Base-by-base conservation (phyloP, 106 monocot species). In the Allium cepa region DNA sequence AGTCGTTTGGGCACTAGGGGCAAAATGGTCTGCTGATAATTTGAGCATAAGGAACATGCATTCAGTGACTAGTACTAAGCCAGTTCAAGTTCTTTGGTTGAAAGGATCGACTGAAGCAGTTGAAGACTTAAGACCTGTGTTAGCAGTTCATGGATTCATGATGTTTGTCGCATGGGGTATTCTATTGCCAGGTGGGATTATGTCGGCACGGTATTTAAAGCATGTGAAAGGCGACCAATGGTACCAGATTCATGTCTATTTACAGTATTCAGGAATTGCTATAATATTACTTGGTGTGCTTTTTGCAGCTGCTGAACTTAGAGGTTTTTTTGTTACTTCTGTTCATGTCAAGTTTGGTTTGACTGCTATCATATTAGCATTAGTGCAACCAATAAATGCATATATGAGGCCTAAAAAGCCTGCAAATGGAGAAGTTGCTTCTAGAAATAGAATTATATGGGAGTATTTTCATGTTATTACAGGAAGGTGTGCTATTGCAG, bases 131-230 rank as follows among this genome's bases (percentile, higher is more conserved):
- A 79, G 85, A 11, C 91, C 85, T 22, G 84, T 85, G 74, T 80
- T 97, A 52, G 91, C 82, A 62, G 88, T 97, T 80, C 96, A 97
- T 81, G 96, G 96, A 46, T 97, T 97, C 63, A 86, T 97, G 88
- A 97, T 97, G 96, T 97, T 97, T 79, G 84, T 97, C 16, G 83
- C 96, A 27, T 97, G 88, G 88, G 96, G 86, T 11, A 61, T 97
- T 14, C 76, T 97, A 71, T 78, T 97, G 57, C 96, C 96, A 12
- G 92, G 92, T 26, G 96, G 96, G 47, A 87, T 97, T 63, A 60
- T 97, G 75, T 81, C 92, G 59, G 96, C 92, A 26, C 81, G 96
- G 64, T 97, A 92, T 64, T 72, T 97, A 47, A 97, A 92, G 64
- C 91, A 81, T 82, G 80, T 86, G 49, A 86, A 97, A 73, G 86